A percentile compares a stretch with the other conserved stretches of the same genome.
Evolutionary conservation across 169 alveolate species (phyloP).

Genomic region (Plasmodium ovale): DNA sequence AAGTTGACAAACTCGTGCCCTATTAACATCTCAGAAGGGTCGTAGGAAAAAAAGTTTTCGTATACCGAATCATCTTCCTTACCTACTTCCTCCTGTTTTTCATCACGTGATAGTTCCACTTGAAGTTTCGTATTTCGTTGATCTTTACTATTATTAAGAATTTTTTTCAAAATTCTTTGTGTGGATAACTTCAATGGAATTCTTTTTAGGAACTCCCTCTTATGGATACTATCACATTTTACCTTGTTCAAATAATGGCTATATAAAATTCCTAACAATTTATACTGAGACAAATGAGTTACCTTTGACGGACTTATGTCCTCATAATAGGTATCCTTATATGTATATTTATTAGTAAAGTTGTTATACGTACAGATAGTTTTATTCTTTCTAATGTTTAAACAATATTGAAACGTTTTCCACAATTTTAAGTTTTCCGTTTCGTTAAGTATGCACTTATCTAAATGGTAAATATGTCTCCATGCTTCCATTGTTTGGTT

Average conservation of each 20-base stretch:
- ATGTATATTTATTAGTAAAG: constrained; percentile 77
- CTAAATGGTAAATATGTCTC: constrained; percentile 64
- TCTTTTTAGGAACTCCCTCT: constrained; percentile 50
- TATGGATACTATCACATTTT: constrained; percentile 50
- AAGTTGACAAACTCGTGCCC: constrained; percentile 65
- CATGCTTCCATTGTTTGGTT: constrained; percentile 93
- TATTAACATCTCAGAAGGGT: constrained; percentile 43
- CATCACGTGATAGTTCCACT: background rate
- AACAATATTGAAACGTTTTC: constrained; percentile 76
- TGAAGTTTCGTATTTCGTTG: background rate
- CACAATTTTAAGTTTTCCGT: constrained; percentile 65
- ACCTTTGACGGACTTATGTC: constrained; percentile 88
- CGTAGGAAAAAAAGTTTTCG: constrained; percentile 37
- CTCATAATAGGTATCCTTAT: constrained; percentile 82
- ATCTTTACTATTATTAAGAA: constrained; percentile 6
- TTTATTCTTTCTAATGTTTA: constrained; percentile 72
- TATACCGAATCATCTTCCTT: background rate
- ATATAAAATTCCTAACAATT: constrained; percentile 83
- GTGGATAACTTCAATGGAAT: constrained; percentile 75
- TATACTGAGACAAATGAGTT: constrained; percentile 87
- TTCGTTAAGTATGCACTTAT: constrained; percentile 77
- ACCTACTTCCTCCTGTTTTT: background rate
- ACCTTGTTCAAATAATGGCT: constrained; percentile 70
- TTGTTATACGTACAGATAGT: background rate
- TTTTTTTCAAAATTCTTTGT: constrained; percentile 59